Evolutionary conservation across 768 basidiomycete species (phyloP).

Genomic region (Mycena olivaceomarginata): DNA sequence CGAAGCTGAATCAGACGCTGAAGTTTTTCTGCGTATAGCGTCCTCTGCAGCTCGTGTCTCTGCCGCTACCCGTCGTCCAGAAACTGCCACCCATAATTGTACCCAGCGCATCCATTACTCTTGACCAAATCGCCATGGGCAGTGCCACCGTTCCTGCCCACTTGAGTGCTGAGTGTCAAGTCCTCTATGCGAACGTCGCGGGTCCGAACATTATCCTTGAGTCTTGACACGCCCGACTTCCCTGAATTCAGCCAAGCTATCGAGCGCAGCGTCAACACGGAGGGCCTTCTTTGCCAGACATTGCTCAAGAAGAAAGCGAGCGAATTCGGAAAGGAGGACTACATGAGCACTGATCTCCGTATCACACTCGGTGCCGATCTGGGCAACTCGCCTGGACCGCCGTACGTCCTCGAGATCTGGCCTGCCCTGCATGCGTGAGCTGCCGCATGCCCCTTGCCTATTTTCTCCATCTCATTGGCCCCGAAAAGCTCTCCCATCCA

Average conservation of each 20-base stretch:
- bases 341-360: constrained; percentile 44
- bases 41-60: background rate
- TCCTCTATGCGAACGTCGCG: constrained; percentile 47
- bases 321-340: constrained; percentile 32
- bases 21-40: background rate
- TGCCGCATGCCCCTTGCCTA: background rate
- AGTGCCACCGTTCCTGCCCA: constrained; percentile 42
- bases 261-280: constrained; percentile 46
- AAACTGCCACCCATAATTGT: background rate
- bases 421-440: constrained; percentile 40
- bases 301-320: constrained; percentile 43
- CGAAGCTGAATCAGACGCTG: too few species aligned
- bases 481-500: constrained; percentile 44
- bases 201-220: constrained; percentile 45
- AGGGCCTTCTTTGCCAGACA: constrained; percentile 40
- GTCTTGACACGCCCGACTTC: constrained; percentile 45
- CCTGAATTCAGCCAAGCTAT: constrained; percentile 50
- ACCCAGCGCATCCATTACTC: background rate
- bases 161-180: constrained; percentile 47
- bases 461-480: too few species aligned
- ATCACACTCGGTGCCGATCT: constrained; percentile 47
- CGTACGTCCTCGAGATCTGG: constrained; percentile 51
- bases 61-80: background rate
- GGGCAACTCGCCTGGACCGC: constrained; percentile 50
- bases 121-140: constrained; percentile 1